Evolutionary conservation across 495 filamentous ascomycete species (phyloP).

Genomic region (Podospora tetraspora): DNA sequence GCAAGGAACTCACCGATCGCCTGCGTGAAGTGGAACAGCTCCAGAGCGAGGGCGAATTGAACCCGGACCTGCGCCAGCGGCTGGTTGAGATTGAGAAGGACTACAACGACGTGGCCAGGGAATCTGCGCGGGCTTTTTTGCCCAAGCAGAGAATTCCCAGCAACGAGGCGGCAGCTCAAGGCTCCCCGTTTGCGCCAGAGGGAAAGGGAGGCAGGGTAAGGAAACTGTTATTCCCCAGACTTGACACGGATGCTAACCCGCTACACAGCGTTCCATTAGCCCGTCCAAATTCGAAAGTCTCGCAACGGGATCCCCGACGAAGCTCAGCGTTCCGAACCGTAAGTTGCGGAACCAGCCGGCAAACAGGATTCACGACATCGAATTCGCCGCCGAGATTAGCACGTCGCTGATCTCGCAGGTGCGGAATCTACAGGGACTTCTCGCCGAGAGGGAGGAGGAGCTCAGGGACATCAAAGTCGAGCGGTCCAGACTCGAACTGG

Average conservation of each 20-base stretch:
- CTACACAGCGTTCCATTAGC: slow-evolving; percentile 57
- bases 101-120: slow-evolving; percentile 89
- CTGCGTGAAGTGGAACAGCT: slow-evolving; percentile 79
- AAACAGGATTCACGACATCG: slow-evolving; percentile 83
- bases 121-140: slow-evolving; percentile 83
- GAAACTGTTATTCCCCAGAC: neutral
- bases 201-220: slow-evolving; percentile 50
- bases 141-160: slow-evolving; percentile 73
- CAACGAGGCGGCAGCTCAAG: slow-evolving; percentile 52
- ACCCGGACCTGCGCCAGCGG: slow-evolving; percentile 75
- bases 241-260: slow-evolving; percentile 17
- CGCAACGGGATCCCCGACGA: slow-evolving; percentile 82
- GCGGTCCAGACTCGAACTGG: slow-evolving; percentile 70
- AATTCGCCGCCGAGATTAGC: slow-evolving; percentile 93
- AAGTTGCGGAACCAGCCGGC: slow-evolving; percentile 87
- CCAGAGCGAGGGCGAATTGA: slow-evolving; percentile 74
- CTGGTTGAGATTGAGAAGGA: slow-evolving; percentile 85
- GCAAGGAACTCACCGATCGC: slow-evolving; percentile 70
- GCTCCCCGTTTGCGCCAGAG: slow-evolving; percentile 58
- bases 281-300: slow-evolving; percentile 78
- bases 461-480: slow-evolving; percentile 68
- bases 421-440: slow-evolving; percentile 73
- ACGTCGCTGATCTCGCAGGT: slow-evolving; percentile 86
- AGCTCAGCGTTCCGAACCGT: slow-evolving; percentile 74
- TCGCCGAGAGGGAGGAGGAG: slow-evolving; percentile 81